Base-by-base conservation (phyloP, 2,329 filamentous ascomycete genomes). In the Ceratocystis smalleyi region DNA sequence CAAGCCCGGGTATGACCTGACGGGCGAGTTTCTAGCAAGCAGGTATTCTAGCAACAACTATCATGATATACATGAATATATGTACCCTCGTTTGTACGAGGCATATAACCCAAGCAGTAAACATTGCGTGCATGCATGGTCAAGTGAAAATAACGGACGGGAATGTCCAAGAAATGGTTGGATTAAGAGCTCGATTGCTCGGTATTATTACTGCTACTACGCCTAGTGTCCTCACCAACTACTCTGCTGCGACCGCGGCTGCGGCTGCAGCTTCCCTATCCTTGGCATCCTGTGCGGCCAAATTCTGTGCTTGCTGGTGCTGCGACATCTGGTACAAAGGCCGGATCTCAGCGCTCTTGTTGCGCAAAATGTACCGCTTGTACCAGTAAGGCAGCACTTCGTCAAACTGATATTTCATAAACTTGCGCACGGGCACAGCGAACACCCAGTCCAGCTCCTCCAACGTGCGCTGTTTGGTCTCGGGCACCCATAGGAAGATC, bases 401-500 rank as follows among this genome's bases (percentile, higher is more conserved):
- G 27, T 67, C 71, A 30, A 75, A 65, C 69, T 78, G 76, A 70
- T 78, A 75, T 24, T 60, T 64, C 40, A 73, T 73, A 64, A 78
- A 77, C 59, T 74, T 76, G 63, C 71, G 69, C 66, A 72, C 74
- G 19, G 74, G 73, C 12, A 78, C 74, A 5, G 73, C 73, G 59
- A 79, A 80, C 40, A 79, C 75, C 43, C 77, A 77, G 70, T 80
- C 77, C 7, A 80, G 75, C 71, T 80, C 78, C 68, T 79, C 78
- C 12, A 80, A 72, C 1, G 76, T 78, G 24, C 76, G 74, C 69
- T 79, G 80, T 72, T 84, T 84, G 12, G 82, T 85, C 71, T 84
- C 82, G 0, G 81, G 80, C 2, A 83, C 73, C 69, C 76, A 78
- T 27, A 82, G 73, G 71, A 83, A 82, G 51, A 84, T 82, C 73